A percentile compares a stretch with the other conserved stretches of the same genome.
These are phyloP conservation scores for Crotalaria pallida DNA, from an alignment of 306 rosid species.

Conservation along the genomic window DNA sequence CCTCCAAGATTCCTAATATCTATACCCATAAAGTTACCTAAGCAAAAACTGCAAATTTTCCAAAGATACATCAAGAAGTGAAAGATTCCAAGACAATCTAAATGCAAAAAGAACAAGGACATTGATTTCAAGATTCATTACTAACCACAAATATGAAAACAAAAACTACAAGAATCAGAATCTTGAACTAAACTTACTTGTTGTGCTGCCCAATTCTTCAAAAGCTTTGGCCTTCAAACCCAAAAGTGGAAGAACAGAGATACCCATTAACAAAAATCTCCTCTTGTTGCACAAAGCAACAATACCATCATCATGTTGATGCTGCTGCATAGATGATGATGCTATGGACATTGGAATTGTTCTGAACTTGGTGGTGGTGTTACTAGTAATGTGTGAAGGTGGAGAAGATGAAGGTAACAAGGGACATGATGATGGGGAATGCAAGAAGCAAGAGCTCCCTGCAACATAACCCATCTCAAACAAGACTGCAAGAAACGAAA, in stretches of 20 bases:
- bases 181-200: slow-evolving; percentile 31
- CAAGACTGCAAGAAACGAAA: no score
- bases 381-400: slow-evolving; percentile 31
- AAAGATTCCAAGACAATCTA: not conserved
- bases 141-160: no score
- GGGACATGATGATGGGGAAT: slow-evolving; percentile 35
- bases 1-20: not conserved
- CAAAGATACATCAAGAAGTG: not conserved
- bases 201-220: slow-evolving; percentile 29
- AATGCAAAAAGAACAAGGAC: not conserved
- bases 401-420: slow-evolving; percentile 14
- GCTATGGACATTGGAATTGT: slow-evolving; percentile 32
- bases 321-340: slow-evolving; percentile 6
- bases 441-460: slow-evolving; percentile 41
- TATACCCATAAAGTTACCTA: not conserved
- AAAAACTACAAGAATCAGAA: not conserved
- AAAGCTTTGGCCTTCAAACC: slow-evolving; percentile 57
- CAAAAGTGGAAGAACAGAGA: slow-evolving; percentile 62
- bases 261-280: slow-evolving; percentile 51
- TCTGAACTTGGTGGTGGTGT: slow-evolving; percentile 21
- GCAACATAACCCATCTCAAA: slow-evolving; percentile 48
- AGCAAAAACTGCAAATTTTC: not conserved
- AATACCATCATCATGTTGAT: slow-evolving; percentile 12
- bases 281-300: slow-evolving; percentile 38
- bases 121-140: not conserved